Evolutionary conservation across 2,329 filamentous ascomycete species (phyloP).

Genomic region (Colletotrichum eremochloae): DNA sequence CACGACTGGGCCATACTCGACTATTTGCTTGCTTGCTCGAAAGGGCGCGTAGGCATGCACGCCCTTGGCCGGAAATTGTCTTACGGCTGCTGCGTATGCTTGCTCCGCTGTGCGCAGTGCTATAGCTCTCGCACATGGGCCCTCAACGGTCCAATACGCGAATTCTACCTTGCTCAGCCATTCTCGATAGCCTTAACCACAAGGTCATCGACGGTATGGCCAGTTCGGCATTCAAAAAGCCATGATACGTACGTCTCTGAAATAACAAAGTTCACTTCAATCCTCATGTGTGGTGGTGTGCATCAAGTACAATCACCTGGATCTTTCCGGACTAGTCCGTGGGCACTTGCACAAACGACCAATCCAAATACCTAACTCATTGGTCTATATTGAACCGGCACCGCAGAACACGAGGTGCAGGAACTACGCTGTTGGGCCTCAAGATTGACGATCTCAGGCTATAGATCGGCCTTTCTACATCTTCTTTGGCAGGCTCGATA

Average conservation of each 20-base stretch:
- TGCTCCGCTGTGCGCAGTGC: slow-evolving; percentile 11
- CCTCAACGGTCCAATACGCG: slow-evolving; percentile 43
- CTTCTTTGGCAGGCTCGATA: slow-evolving; percentile 13
- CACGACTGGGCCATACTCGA: slow-evolving; percentile 36
- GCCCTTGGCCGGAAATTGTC: slow-evolving; percentile 7
- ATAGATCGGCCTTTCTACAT: slow-evolving; percentile 13
- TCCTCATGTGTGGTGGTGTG: slow-evolving; percentile 34
- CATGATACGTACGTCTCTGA: slow-evolving; percentile 47
- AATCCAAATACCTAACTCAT: slow-evolving; percentile 40
- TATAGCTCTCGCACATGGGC: slow-evolving; percentile 11
- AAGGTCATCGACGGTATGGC: slow-evolving; percentile 15
- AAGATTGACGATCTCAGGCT: slow-evolving; percentile 5
- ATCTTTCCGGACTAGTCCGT: slow-evolving; percentile 50
- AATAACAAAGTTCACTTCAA: slow-evolving; percentile 44
- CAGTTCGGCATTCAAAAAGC: slow-evolving; percentile 25
- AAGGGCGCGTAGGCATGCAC: slow-evolving; percentile 10
- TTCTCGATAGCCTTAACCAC: slow-evolving; percentile 8
- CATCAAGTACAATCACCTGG: slow-evolving; percentile 30
- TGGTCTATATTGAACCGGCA: slow-evolving; percentile 49
- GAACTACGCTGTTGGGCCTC: slow-evolving; percentile 2
- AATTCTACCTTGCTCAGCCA: slow-evolving; percentile 30
- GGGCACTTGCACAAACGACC: slow-evolving; percentile 57
- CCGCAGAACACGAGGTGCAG: slow-evolving; percentile 47
- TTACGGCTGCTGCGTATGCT: slow-evolving; percentile 18
- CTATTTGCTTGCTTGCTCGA: slow-evolving; percentile 20